Evolutionary conservation across 2,329 filamentous ascomycete species (phyloP).

Genomic region (Coniella lustricola): DNA sequence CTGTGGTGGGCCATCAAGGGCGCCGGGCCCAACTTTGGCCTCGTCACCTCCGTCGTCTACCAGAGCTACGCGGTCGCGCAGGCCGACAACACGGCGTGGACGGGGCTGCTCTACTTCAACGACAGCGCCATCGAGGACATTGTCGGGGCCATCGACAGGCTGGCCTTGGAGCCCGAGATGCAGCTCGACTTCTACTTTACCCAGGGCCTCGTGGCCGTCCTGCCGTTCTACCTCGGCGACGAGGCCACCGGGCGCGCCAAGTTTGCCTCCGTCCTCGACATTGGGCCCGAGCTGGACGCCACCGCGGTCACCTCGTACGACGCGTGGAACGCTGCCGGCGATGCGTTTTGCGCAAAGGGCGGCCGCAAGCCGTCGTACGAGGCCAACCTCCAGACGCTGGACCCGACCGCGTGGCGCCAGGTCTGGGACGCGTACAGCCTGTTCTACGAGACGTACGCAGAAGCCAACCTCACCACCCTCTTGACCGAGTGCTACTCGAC

Average conservation of each 20-base stretch:
- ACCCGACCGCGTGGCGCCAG: slow-evolving; percentile 28
- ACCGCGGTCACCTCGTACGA: slow-evolving; percentile 27
- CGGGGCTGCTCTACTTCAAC: slow-evolving; percentile 30
- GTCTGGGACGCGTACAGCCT: slow-evolving; percentile 31
- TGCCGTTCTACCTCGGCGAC: slow-evolving; percentile 23
- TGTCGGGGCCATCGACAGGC: slow-evolving; percentile 33
- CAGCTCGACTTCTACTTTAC: slow-evolving; percentile 6
- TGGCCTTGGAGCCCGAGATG: slow-evolving; percentile 5
- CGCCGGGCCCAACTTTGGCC: slow-evolving; percentile 53
- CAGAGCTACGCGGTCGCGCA: slow-evolving; percentile 38
- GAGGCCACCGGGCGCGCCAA: slow-evolving; percentile 24
- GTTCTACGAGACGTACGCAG: slow-evolving; percentile 28
- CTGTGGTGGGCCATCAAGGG: slow-evolving; percentile 51
- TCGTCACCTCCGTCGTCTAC: slow-evolving; percentile 40
- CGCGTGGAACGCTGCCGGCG: slow-evolving; percentile 31
- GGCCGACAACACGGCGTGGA: slow-evolving; percentile 31
- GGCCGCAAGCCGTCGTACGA: slow-evolving; percentile 33
- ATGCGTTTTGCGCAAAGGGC: slow-evolving; percentile 29
- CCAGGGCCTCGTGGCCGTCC: not conserved
- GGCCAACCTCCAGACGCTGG: slow-evolving; percentile 27
- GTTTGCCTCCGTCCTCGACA: slow-evolving; percentile 28
- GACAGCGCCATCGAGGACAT: slow-evolving; percentile 38
- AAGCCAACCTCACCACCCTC: slow-evolving; percentile 24
- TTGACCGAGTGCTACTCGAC: slow-evolving; percentile 32
- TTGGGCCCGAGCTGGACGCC: slow-evolving; percentile 24